Percentiles rank a stretch among this genome's conserved stretches.
Conservation (phyloP, 1,284 basidiomycete species). For the Moesziomyces antarcticus region DNA sequence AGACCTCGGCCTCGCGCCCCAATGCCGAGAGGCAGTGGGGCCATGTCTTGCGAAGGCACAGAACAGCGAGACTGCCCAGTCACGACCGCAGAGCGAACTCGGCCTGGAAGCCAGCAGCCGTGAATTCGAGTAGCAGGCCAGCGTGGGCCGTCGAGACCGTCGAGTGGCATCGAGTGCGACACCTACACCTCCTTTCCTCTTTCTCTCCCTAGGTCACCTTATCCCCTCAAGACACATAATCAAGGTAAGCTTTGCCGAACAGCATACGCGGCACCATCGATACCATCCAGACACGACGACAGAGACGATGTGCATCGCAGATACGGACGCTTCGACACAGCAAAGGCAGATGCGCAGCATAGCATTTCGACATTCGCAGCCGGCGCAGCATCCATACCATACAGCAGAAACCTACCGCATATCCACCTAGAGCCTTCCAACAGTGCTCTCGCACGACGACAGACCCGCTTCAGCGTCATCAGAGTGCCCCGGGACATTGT, state of each 20-base stretch:
- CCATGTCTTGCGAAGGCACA: too few relatives aligned
- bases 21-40: constrained; percentile 1
- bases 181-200: constrained; percentile 23
- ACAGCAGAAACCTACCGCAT: neutral
- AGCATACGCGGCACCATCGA: constrained; percentile 20
- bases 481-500: neutral
- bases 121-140: neutral
- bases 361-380: neutral
- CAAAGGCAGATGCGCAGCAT: constrained; percentile 4
- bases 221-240: constrained; percentile 51
- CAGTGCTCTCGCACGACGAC: too few relatives aligned
- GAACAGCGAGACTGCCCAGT: too few relatives aligned
- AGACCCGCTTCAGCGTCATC: too few relatives aligned
- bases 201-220: constrained; percentile 40
- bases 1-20: too few relatives aligned
- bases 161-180: constrained; percentile 25
- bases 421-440: too few relatives aligned
- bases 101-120: constrained; percentile 3
- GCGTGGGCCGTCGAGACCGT: constrained; percentile 1
- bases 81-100: too few relatives aligned
- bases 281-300: constrained; percentile 5
- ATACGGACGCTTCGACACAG: constrained; percentile 1
- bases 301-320: constrained; percentile 10
- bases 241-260: constrained; percentile 39
- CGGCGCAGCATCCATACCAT: neutral